These are phyloP conservation scores for Moesziomyces sp. DNA, from an alignment of 1,284 basidiomycete species.

Conservation along the genomic window DNA sequence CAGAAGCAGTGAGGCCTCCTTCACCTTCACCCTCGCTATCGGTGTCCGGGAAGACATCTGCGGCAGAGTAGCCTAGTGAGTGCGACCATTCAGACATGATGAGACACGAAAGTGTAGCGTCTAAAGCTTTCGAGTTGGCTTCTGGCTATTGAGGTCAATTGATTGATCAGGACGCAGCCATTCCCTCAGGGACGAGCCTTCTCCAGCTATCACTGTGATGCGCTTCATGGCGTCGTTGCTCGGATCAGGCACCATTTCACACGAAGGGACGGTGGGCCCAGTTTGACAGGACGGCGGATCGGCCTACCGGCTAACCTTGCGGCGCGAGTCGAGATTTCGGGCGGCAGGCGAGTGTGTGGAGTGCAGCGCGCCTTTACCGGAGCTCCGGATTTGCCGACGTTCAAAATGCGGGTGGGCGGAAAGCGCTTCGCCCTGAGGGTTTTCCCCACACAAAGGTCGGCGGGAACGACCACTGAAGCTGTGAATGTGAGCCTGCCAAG, in stretches of 20 bases:
- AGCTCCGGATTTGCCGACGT: slow-evolving; percentile 30
- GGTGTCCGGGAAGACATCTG: slow-evolving; percentile 17
- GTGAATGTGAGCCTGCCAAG: no score
- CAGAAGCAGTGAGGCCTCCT: no score
- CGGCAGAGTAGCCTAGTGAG: slow-evolving; percentile 23
- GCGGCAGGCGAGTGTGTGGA: slow-evolving; percentile 1
- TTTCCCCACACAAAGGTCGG: background rate
- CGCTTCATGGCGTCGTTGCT: background rate
- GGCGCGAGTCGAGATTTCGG: background rate
- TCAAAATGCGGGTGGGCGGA: background rate
- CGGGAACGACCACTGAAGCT: no score
- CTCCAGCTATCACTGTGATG: background rate
- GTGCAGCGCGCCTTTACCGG: slow-evolving; percentile 16
- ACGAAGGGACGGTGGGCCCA: background rate
- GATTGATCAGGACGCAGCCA: no score
- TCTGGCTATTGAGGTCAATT: no score
- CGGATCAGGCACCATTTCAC: background rate
- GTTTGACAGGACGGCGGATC: background rate
- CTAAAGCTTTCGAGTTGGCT: background rate
- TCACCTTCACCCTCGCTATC: slow-evolving; percentile 1
- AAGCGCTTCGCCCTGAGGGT: background rate
- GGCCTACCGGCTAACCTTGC: background rate
- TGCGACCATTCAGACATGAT: slow-evolving; percentile 39
- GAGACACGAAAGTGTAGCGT: background rate
- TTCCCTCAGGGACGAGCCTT: no score